phyloP scores from a whole-genome alignment of 2,329 filamentous ascomycete species.

The Didymella pinodella region DNA sequence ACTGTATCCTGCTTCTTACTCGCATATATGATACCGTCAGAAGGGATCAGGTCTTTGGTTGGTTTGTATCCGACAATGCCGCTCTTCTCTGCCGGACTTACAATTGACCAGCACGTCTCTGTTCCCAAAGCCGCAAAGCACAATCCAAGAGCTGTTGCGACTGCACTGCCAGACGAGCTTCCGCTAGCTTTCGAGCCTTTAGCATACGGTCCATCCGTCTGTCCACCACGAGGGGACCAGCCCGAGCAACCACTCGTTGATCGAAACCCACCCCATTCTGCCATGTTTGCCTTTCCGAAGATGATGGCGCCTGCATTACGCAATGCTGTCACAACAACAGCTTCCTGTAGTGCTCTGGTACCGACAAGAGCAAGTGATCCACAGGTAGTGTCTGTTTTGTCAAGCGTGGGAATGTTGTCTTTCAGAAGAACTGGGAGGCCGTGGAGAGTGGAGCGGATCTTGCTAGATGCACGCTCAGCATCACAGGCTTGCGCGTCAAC shows the following conservation, averaged over 20 bases:
- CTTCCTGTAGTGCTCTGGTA: constrained; percentile 62
- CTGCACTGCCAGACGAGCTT: constrained; percentile 67
- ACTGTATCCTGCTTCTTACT: constrained; percentile 60
- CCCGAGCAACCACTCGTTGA: constrained; percentile 63
- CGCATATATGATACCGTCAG: constrained; percentile 67
- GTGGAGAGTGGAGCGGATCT: constrained; percentile 60
- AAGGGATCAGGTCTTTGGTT: constrained; percentile 62
- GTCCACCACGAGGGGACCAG: constrained; percentile 69
- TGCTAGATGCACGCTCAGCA: constrained; percentile 51
- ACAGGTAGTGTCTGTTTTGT: constrained; percentile 44
- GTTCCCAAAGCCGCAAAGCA: constrained; percentile 65
- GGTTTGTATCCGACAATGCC: constrained; percentile 33
- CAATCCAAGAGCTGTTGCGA: constrained; percentile 64
- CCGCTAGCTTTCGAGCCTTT: constrained; percentile 66
- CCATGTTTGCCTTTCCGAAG: constrained; percentile 69
- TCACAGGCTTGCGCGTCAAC: constrained; percentile 60
- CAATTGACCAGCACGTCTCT: constrained; percentile 49
- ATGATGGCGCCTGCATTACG: constrained; percentile 66
- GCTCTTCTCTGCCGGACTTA: constrained; percentile 28
- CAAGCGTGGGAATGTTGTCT: constrained; percentile 65
- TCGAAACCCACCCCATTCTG: constrained; percentile 68
- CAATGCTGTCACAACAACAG: constrained; percentile 64
- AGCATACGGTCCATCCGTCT: constrained; percentile 66
- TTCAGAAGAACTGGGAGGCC: constrained; percentile 69
- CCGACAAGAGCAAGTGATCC: constrained; percentile 69